Base-by-base conservation (phyloP, 1,139 yeast species). In the Candida buenavistaensis region DNA sequence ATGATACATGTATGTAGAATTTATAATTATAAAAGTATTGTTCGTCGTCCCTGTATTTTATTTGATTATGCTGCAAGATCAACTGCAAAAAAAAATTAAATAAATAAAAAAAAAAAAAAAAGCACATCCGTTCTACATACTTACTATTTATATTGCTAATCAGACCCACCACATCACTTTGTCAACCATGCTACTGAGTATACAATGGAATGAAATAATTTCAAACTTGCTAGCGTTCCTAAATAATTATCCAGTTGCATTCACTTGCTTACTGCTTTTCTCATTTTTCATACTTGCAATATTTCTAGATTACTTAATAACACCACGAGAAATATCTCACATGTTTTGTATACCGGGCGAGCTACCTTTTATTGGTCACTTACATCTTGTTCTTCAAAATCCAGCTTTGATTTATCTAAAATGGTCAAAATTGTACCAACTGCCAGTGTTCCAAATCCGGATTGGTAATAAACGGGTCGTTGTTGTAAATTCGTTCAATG, bases 401-500 rank as follows among this genome's bases (percentile, higher is more conserved):
- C 86, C 88, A 0, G 73, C 87, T 3, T 36, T 64, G 26, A 60
- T 61, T 3, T 82, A 72, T 51, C 45, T 59, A 41, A 43, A 54
- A n/a, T 78, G 88, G 82, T 45, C 72, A 0, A 36, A 55, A 14
- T 39, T 44, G 13, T 71, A 72, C 44, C 69, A 75, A 0, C 62
- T 33, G 1, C 38, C 73, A 3, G 70, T 82, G 1, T 82, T 73
- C 49, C 92, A 83, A 47, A 64, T 83, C 20, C 58, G 84, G 30
- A 55, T 84, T 36, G 95, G 95, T 0, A 59, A 55, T 17, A 64
- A 59, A 34, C 61, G 75, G 8, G 73, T 80, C 0, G 68, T 85
- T 6, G 82, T 85, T 19, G 90, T 80, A 8, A 83, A 85, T 51
- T 70, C 82, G 1, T 79, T 62, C 47, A 70, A 68, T 2, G 71